A percentile compares a stretch with the other conserved stretches of the same genome.
Conservation (phyloP, 768 basidiomycete species). For the Termitomyces sp. region DNA sequence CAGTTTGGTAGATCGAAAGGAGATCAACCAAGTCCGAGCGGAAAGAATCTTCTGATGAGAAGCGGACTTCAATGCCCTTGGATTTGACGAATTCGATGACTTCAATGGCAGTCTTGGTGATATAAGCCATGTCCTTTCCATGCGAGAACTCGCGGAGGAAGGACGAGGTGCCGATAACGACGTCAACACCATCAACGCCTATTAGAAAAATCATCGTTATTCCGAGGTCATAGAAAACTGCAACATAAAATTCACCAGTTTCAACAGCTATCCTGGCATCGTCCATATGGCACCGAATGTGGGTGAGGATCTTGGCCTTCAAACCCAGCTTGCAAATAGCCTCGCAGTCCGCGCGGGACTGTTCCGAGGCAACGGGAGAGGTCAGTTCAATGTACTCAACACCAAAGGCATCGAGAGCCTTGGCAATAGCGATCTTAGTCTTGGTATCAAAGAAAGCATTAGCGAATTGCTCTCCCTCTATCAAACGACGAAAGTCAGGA, state of each 20-base stretch:
- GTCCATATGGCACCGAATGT: conserved; percentile 99
- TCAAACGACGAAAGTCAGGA: conserved; percentile 7
- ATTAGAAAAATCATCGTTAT: conserved; percentile 7
- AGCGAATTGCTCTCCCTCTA: conserved; percentile 98
- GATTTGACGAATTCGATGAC: conserved; percentile 99
- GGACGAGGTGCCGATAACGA: conserved; percentile 98
- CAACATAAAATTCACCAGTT: conserved; percentile 57
- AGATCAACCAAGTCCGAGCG: conserved; percentile 98
- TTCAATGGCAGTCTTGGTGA: conserved; percentile 97
- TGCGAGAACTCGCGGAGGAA: conserved; percentile 99
- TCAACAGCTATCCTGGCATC: conserved; percentile 98
- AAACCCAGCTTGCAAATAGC: conserved; percentile 98
- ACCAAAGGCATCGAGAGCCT: conserved; percentile 96
- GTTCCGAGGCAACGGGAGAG: conserved; percentile 95
- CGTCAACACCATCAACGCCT: conserved; percentile 99
- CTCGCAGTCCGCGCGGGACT: conserved; percentile 91
- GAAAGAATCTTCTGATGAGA: conserved; percentile 99
- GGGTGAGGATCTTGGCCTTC: conserved; percentile 95
- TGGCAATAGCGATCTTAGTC: conserved; percentile 99
- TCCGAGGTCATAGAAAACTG: background rate
- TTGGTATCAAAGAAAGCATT: conserved; percentile 99
- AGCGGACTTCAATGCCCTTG: conserved; percentile 98
- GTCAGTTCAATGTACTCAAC: conserved; percentile 99
- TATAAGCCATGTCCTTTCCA: conserved; percentile 99
- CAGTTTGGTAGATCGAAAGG: conserved; percentile 97